Evolutionary conservation across 2,329 filamentous ascomycete species (phyloP).

Genomic region (Taxawa tesnikishii): DNA sequence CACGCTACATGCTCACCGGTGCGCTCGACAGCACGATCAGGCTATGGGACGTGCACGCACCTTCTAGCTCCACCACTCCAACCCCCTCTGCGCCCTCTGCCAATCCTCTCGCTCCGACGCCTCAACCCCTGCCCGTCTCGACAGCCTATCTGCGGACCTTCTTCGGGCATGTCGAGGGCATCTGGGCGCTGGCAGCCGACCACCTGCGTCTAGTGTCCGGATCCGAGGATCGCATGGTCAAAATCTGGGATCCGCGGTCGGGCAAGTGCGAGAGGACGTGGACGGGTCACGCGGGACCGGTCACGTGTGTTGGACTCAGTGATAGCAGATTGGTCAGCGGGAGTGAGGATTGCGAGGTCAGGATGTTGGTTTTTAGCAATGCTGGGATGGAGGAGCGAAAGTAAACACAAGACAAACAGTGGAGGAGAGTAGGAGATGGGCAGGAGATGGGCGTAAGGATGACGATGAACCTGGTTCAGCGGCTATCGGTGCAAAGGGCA

Average conservation of each 20-base stretch:
- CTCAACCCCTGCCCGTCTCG: slow-evolving; percentile 18
- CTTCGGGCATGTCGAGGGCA: slow-evolving; percentile 91
- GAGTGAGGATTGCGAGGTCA: slow-evolving; percentile 84
- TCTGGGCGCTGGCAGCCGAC: slow-evolving; percentile 87
- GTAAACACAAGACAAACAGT: too few species aligned
- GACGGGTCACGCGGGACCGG: slow-evolving; percentile 77
- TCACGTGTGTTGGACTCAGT: slow-evolving; percentile 85
- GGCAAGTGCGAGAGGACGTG: slow-evolving; percentile 89
- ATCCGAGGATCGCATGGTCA: slow-evolving; percentile 88
- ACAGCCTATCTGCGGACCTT: slow-evolving; percentile 82
- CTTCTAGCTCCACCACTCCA: slow-evolving; percentile 1
- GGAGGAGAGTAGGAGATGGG: too few species aligned
- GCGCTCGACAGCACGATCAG: slow-evolving; percentile 85
- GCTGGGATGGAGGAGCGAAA: slow-evolving; percentile 2
- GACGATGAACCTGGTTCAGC: too few species aligned
- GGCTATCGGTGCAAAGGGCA: too few species aligned
- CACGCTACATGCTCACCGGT: slow-evolving; percentile 84
- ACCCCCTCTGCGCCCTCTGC: not conserved
- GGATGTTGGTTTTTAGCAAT: slow-evolving; percentile 39
- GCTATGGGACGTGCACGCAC: slow-evolving; percentile 64
- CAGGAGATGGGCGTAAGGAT: too few species aligned
- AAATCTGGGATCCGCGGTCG: slow-evolving; percentile 86
- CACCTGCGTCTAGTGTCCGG: slow-evolving; percentile 79
- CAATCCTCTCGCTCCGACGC: slow-evolving; percentile 1
- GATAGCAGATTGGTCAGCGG: slow-evolving; percentile 84